Percentiles rank a stretch among this genome's conserved stretches.
Conservation (phyloP, 2,329 filamentous ascomycete species). For the Colletotrichum plurivorum region DNA sequence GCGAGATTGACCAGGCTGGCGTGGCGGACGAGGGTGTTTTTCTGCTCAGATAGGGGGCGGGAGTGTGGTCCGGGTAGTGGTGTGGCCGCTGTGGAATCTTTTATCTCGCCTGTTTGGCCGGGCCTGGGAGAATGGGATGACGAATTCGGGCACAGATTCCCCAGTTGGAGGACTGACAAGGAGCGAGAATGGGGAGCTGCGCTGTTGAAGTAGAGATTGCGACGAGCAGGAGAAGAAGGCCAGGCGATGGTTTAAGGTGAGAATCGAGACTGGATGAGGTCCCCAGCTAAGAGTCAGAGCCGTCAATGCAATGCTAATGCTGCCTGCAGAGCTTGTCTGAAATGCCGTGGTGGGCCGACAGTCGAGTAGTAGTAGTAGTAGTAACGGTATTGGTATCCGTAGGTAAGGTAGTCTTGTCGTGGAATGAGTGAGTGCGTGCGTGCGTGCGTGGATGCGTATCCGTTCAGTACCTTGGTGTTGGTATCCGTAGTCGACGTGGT, state of each 20-base stretch:
- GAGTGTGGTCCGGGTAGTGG: slow-evolving; percentile 20
- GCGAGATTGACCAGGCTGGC: slow-evolving; percentile 40
- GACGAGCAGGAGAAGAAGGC: slow-evolving; percentile 28
- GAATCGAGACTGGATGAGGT: slow-evolving; percentile 5
- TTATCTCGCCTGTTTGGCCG: slow-evolving; percentile 35
- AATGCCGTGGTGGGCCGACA: slow-evolving; percentile 24
- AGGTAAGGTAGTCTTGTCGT: not conserved
- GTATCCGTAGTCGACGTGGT: slow-evolving; percentile 25
- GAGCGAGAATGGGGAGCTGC: slow-evolving; percentile 29
- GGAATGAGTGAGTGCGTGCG: slow-evolving; percentile 1
- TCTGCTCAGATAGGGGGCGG: slow-evolving; percentile 37
- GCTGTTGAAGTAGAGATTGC: slow-evolving; percentile 38
- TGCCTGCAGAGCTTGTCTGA: slow-evolving; percentile 1
- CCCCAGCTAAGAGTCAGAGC: slow-evolving; percentile 18
- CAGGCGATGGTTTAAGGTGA: slow-evolving; percentile 3
- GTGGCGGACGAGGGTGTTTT: slow-evolving; percentile 38
- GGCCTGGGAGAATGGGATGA: slow-evolving; percentile 28
- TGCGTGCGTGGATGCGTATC: not conserved
- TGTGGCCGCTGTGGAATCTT: slow-evolving; percentile 30
- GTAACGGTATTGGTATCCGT: no score
- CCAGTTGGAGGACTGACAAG: slow-evolving; percentile 34
- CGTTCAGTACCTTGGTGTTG: slow-evolving; percentile 9
- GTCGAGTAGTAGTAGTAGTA: not conserved
- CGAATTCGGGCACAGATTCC: slow-evolving; percentile 33
- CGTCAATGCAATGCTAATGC: slow-evolving; percentile 24